These are phyloP conservation scores for Inga leiocalycina DNA, from an alignment of 306 rosid genomes.

Conservation along the genomic window DNA sequence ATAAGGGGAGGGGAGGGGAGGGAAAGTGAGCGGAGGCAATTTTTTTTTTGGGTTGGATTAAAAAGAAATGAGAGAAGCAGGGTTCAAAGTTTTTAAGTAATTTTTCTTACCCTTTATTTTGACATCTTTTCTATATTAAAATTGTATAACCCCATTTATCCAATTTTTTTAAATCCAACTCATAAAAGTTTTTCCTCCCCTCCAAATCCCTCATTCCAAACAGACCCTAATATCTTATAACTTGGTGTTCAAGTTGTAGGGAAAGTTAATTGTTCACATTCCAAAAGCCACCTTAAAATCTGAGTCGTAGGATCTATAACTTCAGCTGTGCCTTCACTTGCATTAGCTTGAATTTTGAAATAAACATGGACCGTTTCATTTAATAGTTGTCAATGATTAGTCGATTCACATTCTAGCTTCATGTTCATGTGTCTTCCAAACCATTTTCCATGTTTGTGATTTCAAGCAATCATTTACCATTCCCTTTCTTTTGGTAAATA, in stretches of 20 bases:
- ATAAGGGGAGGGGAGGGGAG: too few relatives aligned
- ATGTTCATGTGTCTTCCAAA: background rate
- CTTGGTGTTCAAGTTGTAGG: background rate
- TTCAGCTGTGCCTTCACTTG: constrained; percentile 1
- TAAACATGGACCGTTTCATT: background rate
- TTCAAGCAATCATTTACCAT: background rate
- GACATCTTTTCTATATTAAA: too few relatives aligned
- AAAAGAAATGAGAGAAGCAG: too few relatives aligned
- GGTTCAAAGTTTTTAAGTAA: too few relatives aligned
- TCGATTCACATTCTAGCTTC: background rate
- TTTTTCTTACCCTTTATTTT: too few relatives aligned
- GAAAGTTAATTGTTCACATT: background rate
- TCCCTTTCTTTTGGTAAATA: background rate
- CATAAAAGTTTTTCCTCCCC: too few relatives aligned
- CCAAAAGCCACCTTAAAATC: background rate
- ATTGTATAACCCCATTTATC: too few relatives aligned
- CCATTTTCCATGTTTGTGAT: background rate
- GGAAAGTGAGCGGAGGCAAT: too few relatives aligned
- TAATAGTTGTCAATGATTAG: background rate
- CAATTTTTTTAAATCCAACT: too few relatives aligned
- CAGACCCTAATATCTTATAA: background rate
- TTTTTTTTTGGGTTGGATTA: too few relatives aligned
- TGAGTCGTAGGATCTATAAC: background rate
- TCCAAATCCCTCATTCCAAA: too few relatives aligned
- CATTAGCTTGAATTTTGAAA: constrained; percentile 13